Base-by-base conservation (phyloP, 768 basidiomycete species). In the Lactarius psammicola region DNA sequence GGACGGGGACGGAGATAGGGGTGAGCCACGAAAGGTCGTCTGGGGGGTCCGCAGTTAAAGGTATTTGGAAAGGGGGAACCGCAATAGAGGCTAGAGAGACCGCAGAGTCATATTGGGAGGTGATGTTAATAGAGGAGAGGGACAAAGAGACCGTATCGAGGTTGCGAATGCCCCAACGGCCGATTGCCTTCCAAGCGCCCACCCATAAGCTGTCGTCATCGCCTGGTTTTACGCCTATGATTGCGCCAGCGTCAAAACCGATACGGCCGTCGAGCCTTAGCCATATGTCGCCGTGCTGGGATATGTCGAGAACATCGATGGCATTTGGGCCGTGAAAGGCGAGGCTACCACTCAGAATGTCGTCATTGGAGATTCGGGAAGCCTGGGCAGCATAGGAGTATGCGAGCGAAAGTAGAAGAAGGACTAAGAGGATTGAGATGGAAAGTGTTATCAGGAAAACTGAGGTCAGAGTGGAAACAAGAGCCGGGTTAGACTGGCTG, bases 241-340 rank as follows among this genome's bases (percentile, higher is more conserved):
- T 76, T 10, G 79, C 73, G 2, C 87, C 88, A 8, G 86, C 89
- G 72, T 92, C 85, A n/a, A 92, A 66, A 0, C 90, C 90, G 18
- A 89, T 72, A 56, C 80, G 77, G 4, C 81, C 87, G 20, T 82
- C 76, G 6, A 91, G 77, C 46, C 77, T 78, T 38, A 92, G 65
- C 85, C 85, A 87, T 33, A 91, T 71, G 3, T 79, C 85, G 10
- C 84, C 87, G 7, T 82, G 79, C 23, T 72, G 70, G 18, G 89
- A 87, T 62, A 85, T 78, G 66, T 87, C 87, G 60, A 88, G 75
- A 2, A 92, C 80, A 64, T 87, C 79, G 51, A 92, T 75, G 30
- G 79, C 76, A 69, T 86, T 82, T 0, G 90, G 89, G 1, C 87
- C 87, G 51, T 79, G 74, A 54, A 89, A 75, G 11, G 84, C 79